Evolutionary conservation across 768 basidiomycete species (phyloP), one percentile per base, ranked within the genome.

Genomic region (Rhodocollybia butyracea): DNA sequence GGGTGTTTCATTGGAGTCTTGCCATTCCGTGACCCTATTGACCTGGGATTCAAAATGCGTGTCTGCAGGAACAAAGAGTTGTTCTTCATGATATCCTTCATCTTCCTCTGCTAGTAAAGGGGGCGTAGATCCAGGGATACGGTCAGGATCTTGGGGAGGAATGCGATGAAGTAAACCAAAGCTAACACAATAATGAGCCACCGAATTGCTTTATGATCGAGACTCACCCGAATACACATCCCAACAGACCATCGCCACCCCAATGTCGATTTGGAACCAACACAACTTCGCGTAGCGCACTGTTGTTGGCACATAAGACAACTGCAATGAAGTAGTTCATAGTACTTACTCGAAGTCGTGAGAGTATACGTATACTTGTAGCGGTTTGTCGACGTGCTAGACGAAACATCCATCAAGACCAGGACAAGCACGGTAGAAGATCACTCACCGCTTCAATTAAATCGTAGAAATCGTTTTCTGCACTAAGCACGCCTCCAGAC

Each of bases 381-480:
- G 70, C 8, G 96, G 93, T 70, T 94, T 94, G 63, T 98, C 95
- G 46, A 94, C 80, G 69, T 98, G 94, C 91, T 97, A 56, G 12
- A 63, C 41, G n/a, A 34, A n/a, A 41, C 39, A 50, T 36, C 19
- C 30, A 39, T 43, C 36, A 36, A 15, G 31, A 1, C 40, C 47
- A 24, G 31, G 29, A 53, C 51, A 51, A 50, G n/a, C 21, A 43
- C 17, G 15, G 27, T 34, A 5, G 5, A 13, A 46, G n/a, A 45
- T 26, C n/a, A 69, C 89, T 61, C 67, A 92, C 93, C 27, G 88
- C 84, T 73, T 97, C 96, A 38, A 98, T 93, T 8, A 98, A 76
- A 55, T 96, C 92, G 68, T 98, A 98, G 63, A 99, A 98, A 64
- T 98, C 97, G 55, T 88, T 88, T 71, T 99, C 96, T 7, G 91